Evolutionary conservation across 2,329 filamentous ascomycete species (phyloP), one percentile per base, ranked within the genome.

Genomic region (Talaromyces sp.): DNA sequence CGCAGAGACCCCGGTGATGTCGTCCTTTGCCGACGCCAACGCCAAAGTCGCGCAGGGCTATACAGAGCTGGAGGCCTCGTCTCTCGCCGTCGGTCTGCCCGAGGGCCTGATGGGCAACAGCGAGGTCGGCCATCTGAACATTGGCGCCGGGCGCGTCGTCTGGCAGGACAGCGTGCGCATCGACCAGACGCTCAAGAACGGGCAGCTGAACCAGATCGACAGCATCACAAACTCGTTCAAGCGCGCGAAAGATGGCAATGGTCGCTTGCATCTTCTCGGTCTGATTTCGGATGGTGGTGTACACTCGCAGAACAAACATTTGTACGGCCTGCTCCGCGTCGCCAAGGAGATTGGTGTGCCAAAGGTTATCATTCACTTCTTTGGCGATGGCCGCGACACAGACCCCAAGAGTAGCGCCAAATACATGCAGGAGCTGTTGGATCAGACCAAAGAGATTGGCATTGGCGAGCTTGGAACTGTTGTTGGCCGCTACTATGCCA

Each of bases 101-200:
- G 92, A 99, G 75, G 94, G 94, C 62, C 83, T 99, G 67, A 99
- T 99, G 94, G 94, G 94, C 66, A 99, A 99, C 83, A 96, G 91
- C 69, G 94, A 99, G 79, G 94, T 99, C 75, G 94, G 94, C 64
- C 94, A 99, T 79, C 79, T 99, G 81, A 99, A 99, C 83, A 97
- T 99, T 75, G 94, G 94, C 70, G 94, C 94, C 62, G 94, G 94
- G 61, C 86, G 94, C 71, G 94, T 99, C 63, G 94, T 99, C 70
- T 99, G 94, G 94, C 94, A 99, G 78, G 93, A 94, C 76, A 91
- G 95, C 65, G 94, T 99, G 66, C 90, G 94, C 70, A 99, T 99
- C 79, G 94, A 97, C 77, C 88, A 88, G 79, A 88, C 89, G 48
- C 88, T 96, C 80, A 94, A 93, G 84, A 91, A 92, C 70, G 86